Conservation (phyloP, 192 early-diverging fungal genomes). For the Paraglomus brasilianum region DNA sequence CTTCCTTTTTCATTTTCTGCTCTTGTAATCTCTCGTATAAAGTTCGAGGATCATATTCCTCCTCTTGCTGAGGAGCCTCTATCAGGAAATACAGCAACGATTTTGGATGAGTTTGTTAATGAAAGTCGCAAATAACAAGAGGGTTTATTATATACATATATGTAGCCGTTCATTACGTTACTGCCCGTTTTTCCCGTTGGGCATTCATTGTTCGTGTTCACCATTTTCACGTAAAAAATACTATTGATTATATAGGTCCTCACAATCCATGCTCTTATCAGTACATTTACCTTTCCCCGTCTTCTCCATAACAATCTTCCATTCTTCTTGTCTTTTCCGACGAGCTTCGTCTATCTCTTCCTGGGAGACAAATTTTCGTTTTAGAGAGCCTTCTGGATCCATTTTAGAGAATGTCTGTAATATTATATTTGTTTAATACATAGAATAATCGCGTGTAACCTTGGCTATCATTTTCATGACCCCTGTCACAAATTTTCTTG, state of each 20-base stretch:
- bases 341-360: slow-evolving; percentile 38
- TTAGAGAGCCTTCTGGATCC: too few species aligned
- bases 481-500: too few species aligned
- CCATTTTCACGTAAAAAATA: background rate
- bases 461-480: too few species aligned
- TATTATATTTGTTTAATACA: too few species aligned
- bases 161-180: too few species aligned
- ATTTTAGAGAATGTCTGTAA: too few species aligned
- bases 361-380: slow-evolving; percentile 26
- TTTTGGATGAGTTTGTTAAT: background rate
- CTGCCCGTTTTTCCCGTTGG: too few species aligned
- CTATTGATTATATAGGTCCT: background rate
- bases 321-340: slow-evolving; percentile 38
- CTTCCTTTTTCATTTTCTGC: slow-evolving; percentile 62
- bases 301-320: slow-evolving; percentile 32
- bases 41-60: slow-evolving; percentile 68
- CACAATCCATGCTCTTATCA: slow-evolving; percentile 29
- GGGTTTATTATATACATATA: too few species aligned
- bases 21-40: slow-evolving; percentile 75
- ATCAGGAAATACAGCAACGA: background rate
- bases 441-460: too few species aligned
- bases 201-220: too few species aligned
- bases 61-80: slow-evolving; percentile 45
- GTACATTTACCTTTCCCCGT: slow-evolving; percentile 34
- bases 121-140: background rate